Base-by-base conservation (phyloP, 108 stramenopile genomes). In the Nitzschia putrida region DNA sequence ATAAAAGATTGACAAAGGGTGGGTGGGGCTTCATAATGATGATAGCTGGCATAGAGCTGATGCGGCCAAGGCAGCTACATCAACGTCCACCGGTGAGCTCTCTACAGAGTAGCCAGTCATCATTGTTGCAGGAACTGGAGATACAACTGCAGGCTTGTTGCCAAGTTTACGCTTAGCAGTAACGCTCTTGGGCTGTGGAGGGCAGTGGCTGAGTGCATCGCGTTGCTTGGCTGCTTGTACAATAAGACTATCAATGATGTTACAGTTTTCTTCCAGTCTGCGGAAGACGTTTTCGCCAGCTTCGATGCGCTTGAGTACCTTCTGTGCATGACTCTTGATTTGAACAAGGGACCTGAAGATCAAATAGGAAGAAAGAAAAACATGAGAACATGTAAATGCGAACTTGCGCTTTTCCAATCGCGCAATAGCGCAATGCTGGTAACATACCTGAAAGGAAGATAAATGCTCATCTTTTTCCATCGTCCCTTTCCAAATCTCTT, bases 381-480 rank as follows among this genome's bases (percentile, higher is more conserved):
- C 54, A 56, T 23, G 9, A 14, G 56, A 44, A 50, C 18, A 61
- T 61, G 40, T 25, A n/a, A 34, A 54, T 72, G 52, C 57, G 57
- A 45, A 51, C 12, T 61, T 29, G 56, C 43, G 23, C 13, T 43
- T 44, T 9, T 12, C n/a, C 10, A 22, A 18, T 49, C n/a, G 14
- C 47, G 47, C 14, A 49, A 18, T 18, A 49, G 47, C 14, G 18
- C 40, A n/a, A 41, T 37, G 37, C 59, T 21, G n/a, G 34, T 10
- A 44, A 64, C 82, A 25, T 76, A 83, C 83, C 83, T 43, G 25
- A 78, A 52, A 8, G 85, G 80, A 16, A 85, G 66, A 64, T 76
- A 79, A 16, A 53, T 44, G 53, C 75, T 68, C 57, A 97, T 96
- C 66, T 93, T 92, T 58, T 95, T 96, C 95, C 96, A 97, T 23